Evolutionary conservation across 306 rosid genomes (phyloP).

Genomic region (Cicer cuneatum): DNA sequence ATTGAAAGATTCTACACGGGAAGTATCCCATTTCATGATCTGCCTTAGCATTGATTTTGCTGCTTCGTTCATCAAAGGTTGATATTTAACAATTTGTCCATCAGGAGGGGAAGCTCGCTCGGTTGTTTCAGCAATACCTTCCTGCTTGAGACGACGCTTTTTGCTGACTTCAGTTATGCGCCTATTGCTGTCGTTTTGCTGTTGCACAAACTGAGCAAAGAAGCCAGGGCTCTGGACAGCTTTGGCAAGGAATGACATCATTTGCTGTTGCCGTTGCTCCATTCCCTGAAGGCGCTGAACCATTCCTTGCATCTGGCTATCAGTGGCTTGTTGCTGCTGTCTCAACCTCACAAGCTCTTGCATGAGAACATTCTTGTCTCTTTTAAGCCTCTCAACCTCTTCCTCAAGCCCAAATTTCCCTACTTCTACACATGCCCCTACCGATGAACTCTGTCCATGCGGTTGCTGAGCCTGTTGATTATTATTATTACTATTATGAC

Average conservation of each 20-base stretch:
- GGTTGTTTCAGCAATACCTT: slow-evolving; percentile 64
- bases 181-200: slow-evolving; percentile 84
- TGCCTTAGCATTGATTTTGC: slow-evolving; percentile 82
- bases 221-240: slow-evolving; percentile 97
- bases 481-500: no score
- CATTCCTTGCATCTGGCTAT: slow-evolving; percentile 90
- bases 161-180: slow-evolving; percentile 80
- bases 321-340: slow-evolving; percentile 98
- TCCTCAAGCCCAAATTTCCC: slow-evolving; percentile 98
- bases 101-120: slow-evolving; percentile 62
- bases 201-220: slow-evolving; percentile 93
- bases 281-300: slow-evolving; percentile 95
- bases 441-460: slow-evolving; percentile 77
- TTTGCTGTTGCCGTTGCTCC: slow-evolving; percentile 98
- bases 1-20: slow-evolving; percentile 62
- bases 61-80: slow-evolving; percentile 75
- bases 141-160: slow-evolving; percentile 86
- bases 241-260: slow-evolving; percentile 98
- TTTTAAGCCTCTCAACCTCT: slow-evolving; percentile 94
- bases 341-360: slow-evolving; percentile 96
- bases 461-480: slow-evolving; percentile 73
- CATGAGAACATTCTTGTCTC: slow-evolving; percentile 98
- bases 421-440: slow-evolving; percentile 94
- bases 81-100: slow-evolving; percentile 88
- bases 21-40: slow-evolving; percentile 72